Percentiles rank a stretch among this genome's conserved stretches.
These are phyloP conservation scores for Clavulina sp. DNA, from an alignment of 768 basidiomycete genomes.

Conservation along the genomic window DNA sequence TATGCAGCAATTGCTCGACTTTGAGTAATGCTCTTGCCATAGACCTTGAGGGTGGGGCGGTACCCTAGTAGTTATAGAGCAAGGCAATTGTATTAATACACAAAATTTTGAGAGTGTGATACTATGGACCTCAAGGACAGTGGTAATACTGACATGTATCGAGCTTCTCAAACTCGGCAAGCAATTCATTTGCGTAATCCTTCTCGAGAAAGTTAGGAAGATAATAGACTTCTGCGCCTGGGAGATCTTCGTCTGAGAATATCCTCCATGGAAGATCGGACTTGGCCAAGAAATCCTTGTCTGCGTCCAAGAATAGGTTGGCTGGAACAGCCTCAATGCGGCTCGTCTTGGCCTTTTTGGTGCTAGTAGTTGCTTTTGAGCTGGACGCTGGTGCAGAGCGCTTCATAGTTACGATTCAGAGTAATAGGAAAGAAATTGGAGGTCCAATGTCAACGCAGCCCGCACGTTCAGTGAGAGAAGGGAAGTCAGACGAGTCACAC, in stretches of 20 bases:
- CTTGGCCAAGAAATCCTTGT: not conserved
- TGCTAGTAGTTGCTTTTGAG: too few species aligned
- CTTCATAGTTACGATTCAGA: too few species aligned
- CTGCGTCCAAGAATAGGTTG: too few species aligned
- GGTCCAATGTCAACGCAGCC: too few species aligned
- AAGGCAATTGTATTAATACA: not conserved
- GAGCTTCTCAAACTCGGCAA: slow-evolving; percentile 18
- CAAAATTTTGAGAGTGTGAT: not conserved
- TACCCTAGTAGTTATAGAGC: slow-evolving; percentile 17
- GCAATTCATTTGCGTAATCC: slow-evolving; percentile 18
- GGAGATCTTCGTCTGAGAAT: slow-evolving; percentile 4
- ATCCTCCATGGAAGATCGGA: not conserved
- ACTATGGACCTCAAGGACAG: not conserved
- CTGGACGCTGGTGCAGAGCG: too few species aligned
- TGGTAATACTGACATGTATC: slow-evolving; percentile 20
- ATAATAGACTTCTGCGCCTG: slow-evolving; percentile 15
- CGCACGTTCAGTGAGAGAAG: too few species aligned
- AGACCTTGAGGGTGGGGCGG: slow-evolving; percentile 25
- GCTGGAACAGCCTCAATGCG: too few species aligned
- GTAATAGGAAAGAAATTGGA: too few species aligned
- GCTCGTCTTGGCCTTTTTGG: too few species aligned
- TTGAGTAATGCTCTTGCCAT: slow-evolving; percentile 24
- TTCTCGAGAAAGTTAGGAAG: slow-evolving; percentile 16
- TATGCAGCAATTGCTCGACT: slow-evolving; percentile 25
- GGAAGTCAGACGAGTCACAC: too few species aligned